Evolutionary conservation across 1,284 basidiomycete species (phyloP), one percentile per base, ranked within the genome.

Genomic region (Pyrrhoderma noxium): DNA sequence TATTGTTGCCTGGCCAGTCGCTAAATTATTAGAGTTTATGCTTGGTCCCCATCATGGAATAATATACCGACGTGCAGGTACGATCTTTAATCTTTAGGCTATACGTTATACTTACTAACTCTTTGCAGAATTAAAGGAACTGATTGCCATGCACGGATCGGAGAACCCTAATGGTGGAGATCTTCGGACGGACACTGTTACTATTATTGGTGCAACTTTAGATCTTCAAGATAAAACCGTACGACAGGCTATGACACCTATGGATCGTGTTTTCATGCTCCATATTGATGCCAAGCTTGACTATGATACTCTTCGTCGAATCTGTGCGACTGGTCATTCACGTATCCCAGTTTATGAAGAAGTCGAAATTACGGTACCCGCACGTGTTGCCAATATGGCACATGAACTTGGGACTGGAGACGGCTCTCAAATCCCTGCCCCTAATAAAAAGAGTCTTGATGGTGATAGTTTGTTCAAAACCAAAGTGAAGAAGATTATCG

Each of bases 231-330:
- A 79, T 57, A 87, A 87, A 63, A 67, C 72, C 8, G 79, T 79
- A 23, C 69, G 55, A 25, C 61, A 82, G 70, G 79, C 80, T 2
- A 93, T 93, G 89, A 92, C 89, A 0, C 82, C 85, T 8, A 89
- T 93, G 56, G 71, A 76, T 44, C 70, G 82, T 43, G 85, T 88
- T 2, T 89, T 89, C 66, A 90, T 92, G 88, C 71, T 93, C 34
- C 83, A 83, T 5, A 82, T 90, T 58, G 80, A 89, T 49, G 79
- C 86, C 1, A 82, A 79, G 59, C 76, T 93, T 22, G 89, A 92
- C 63, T 91, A 86, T 61, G 77, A 80, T 46, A 81, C 86, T 0
- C 71, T 93, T 39, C 81, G 80, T 59, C 74, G 77, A 60, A 82
- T 92, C 40, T 85, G 86, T 57, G 68, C 75, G 55, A 88, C 85